A percentile compares a stretch with the other conserved stretches of the same genome.
These are phyloP conservation scores for Pyrus betulifolia DNA, from an alignment of 306 rosid species.

Conservation along the genomic window DNA sequence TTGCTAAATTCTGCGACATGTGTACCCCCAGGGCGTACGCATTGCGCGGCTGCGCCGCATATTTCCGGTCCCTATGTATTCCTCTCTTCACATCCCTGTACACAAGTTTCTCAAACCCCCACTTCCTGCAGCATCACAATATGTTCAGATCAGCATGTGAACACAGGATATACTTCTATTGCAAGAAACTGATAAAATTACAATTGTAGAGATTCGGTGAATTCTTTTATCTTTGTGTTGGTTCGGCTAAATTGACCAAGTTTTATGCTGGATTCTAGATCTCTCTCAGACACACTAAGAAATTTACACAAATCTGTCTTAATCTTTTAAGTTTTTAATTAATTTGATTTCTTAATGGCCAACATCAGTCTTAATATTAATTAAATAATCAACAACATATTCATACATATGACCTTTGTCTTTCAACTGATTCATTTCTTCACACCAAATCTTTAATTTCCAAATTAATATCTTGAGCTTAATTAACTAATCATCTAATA, in stretches of 20 bases:
- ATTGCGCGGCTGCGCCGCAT: conserved; percentile 69
- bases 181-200: background rate
- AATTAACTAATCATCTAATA: background rate
- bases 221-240: background rate
- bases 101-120: conserved; percentile 91
- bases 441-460: background rate
- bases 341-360: background rate
- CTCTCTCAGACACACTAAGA: too few species aligned
- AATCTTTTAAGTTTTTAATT: background rate
- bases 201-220: background rate
- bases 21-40: conserved; percentile 78
- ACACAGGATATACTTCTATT: too few species aligned
- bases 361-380: background rate
- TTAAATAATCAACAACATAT: background rate
- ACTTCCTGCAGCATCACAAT: conserved; percentile 46
- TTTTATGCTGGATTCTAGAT: background rate
- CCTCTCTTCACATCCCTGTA: conserved; percentile 71
- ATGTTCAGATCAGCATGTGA: conserved; percentile 9
- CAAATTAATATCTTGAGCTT: background rate
- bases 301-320: conserved; percentile 5
- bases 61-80: conserved; percentile 72
- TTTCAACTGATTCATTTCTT: background rate
- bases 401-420: background rate
- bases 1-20: conserved; percentile 67
- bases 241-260: background rate